Base-by-base conservation (phyloP, 2,329 filamentous ascomycete genomes). In the Talaromyces sp. region DNA sequence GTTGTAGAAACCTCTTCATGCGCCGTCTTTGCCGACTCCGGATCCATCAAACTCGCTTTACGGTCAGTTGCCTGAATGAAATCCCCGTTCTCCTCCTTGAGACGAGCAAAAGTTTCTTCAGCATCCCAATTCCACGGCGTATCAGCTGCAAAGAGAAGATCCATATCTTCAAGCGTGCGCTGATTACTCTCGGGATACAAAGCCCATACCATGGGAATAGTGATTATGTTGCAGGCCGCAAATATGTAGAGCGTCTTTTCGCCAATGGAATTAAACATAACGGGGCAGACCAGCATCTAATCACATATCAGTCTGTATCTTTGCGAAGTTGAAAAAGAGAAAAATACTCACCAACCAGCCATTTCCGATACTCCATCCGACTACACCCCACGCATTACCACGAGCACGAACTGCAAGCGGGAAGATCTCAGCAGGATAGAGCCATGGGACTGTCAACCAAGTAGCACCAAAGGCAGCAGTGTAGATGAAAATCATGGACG, bases 211-310 rank as follows among this genome's bases (percentile, higher is more conserved):
- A 91, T 85, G 0, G 88, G 84, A 4, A 92, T 88, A 1, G 84
- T 83, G 35, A 90, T 74, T 9, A 87, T 76, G 71, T 91, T 92
- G 72, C 84, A 85, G 3, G 84, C 87, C 1, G 84, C 90, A 70
- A 92, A 93, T 60, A 93, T 87, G 72, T 91, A 90, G 0, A 92
- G 80, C 0, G 89, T 92, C 71, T 90, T 91, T 67, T 91, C 88
- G 24, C 84, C 83, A 60, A 92, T 86, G 6, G 82, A 79, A 64
- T 81, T 77, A 72, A 91, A 89, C 77, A 88, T 88, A n/a, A 83
- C 80, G 0, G 85, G 85, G 9, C 83, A 82, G 0, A 87, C 76
- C 0, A 87, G 78, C 0, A 76, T 77, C 72, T 80, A 65, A 72
- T 57, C 57, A 70, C 67, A 13, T 70, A 19, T 62, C 48, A 57